Base-by-base conservation (phyloP, 345 rosid genomes). In the Populus simonii region DNA sequence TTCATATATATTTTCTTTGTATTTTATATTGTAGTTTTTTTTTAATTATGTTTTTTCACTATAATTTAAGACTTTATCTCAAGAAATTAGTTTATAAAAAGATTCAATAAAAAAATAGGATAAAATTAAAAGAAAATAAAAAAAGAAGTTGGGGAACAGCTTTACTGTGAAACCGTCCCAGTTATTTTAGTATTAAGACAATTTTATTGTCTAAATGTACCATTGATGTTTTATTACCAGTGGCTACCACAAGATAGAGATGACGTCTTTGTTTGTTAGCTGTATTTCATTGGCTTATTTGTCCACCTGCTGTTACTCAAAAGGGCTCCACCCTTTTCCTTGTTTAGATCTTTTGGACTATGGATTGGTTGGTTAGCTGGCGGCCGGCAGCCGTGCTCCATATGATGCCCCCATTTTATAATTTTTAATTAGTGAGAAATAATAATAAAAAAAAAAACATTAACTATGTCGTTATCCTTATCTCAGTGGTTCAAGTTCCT, bases 1-100 rank as follows among this genome's bases (percentile, higher is more conserved):
- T 33, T 33, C 6, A 31, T 31, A 0, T 31, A 31, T 31, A 31
- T 31, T 31, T 31, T 31, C 33, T 31, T 2, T 31, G 33, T 31
- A 2, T 31, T 31, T 31, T 31, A 31, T 31, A 2, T 2, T 31
- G 0, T 31, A 31, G 0, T 31, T 0, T 31, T 31, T 31, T 31
- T 31, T 0, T 2, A 2, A 31, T 31, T 31, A 4, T 4, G 1
- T 33, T 33, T 33, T 4, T 33, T 5, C 6, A 33, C 1, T 4
- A 0, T 0, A 4, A 33, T 33, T 33, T 33, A 33, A 33, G 0
- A 33, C 6, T 33, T 33, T 33, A 4, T 33, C 0, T 33, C 5
- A 33, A 33, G 1, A 33, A 33, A 33, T 0, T 33, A 33, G 5
- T 33, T 33, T 0, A 33, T 4, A 33, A 4, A 33, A 33, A 33